These are phyloP conservation scores for Asclepias syriaca DNA, from an alignment of 257 asterid genomes.

Conservation along the genomic window DNA sequence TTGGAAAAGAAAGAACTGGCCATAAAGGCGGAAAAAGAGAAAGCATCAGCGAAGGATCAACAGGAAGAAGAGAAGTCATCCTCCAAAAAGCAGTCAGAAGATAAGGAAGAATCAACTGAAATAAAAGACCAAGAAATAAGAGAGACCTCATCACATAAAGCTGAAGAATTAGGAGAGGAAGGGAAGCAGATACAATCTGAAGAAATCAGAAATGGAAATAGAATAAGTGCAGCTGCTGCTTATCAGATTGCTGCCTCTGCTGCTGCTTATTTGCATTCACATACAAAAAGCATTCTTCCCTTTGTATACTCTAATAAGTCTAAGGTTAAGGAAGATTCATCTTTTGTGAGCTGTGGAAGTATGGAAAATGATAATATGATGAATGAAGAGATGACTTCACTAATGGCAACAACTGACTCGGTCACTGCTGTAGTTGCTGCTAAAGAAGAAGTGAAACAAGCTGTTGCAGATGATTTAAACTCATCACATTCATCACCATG, in stretches of 20 bases:
- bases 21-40: slow-evolving; percentile 46
- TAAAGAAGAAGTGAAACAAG: slow-evolving; percentile 93
- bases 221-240: slow-evolving; percentile 54
- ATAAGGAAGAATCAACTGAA: slow-evolving; percentile 18
- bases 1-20: slow-evolving; percentile 74
- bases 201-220: slow-evolving; percentile 26
- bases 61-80: slow-evolving; percentile 25
- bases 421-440: slow-evolving; percentile 96
- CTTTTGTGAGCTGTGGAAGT: slow-evolving; percentile 18
- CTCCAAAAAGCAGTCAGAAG: background rate
- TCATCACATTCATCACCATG: slow-evolving; percentile 76
- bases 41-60: slow-evolving; percentile 35
- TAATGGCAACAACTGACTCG: slow-evolving; percentile 83
- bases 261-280: slow-evolving; percentile 87
- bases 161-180: slow-evolving; percentile 23
- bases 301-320: slow-evolving; percentile 48
- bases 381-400: slow-evolving; percentile 55
- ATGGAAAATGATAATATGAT: slow-evolving; percentile 21
- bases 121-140: slow-evolving; percentile 24
- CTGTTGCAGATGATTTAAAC: slow-evolving; percentile 91
- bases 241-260: slow-evolving; percentile 92
- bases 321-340: slow-evolving; percentile 17
- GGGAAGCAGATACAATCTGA: slow-evolving; percentile 20
- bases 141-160: slow-evolving; percentile 20
- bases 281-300: slow-evolving; percentile 63